These are phyloP conservation scores for Fraxinus baroniana DNA, from an alignment of 305 asterid species.

Conservation along the genomic window DNA sequence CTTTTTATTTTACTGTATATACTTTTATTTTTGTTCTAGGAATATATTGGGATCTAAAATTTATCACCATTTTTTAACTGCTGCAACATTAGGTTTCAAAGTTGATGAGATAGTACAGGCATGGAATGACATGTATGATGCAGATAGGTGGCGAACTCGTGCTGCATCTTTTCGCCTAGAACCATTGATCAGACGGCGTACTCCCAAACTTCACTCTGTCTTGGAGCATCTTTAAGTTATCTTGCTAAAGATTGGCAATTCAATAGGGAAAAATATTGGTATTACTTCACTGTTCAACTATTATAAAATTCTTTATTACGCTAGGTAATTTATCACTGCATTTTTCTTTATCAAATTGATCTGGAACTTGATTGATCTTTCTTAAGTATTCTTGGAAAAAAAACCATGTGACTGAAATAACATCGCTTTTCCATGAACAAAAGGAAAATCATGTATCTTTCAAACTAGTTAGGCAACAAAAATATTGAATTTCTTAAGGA, in stretches of 20 bases:
- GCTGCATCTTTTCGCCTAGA: slow-evolving; percentile 67
- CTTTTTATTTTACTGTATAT: not conserved
- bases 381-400: not conserved
- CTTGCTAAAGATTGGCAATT: slow-evolving; percentile 28
- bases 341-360: not conserved
- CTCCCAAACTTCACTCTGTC: slow-evolving; percentile 66
- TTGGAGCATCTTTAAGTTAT: slow-evolving; percentile 56
- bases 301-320: slow-evolving; percentile 20
- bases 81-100: slow-evolving; percentile 59
- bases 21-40: not conserved
- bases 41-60: slow-evolving; percentile 1
- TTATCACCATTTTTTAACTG: slow-evolving; percentile 24
- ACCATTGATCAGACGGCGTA: slow-evolving; percentile 74
- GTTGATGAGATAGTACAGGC: slow-evolving; percentile 95
- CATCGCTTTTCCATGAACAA: not conserved
- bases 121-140: slow-evolving; percentile 92
- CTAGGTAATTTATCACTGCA: slow-evolving; percentile 22
- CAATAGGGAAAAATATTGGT: slow-evolving; percentile 29
- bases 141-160: slow-evolving; percentile 76
- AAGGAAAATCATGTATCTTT: not conserved
- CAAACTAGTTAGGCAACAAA: not conserved
- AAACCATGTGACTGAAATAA: not conserved
- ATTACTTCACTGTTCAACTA: slow-evolving; percentile 20
- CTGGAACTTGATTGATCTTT: not conserved
- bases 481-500: not conserved